phyloP scores from a whole-genome alignment of 208 protist genomes.

The Acanthamoeba polyphaga region DNA sequence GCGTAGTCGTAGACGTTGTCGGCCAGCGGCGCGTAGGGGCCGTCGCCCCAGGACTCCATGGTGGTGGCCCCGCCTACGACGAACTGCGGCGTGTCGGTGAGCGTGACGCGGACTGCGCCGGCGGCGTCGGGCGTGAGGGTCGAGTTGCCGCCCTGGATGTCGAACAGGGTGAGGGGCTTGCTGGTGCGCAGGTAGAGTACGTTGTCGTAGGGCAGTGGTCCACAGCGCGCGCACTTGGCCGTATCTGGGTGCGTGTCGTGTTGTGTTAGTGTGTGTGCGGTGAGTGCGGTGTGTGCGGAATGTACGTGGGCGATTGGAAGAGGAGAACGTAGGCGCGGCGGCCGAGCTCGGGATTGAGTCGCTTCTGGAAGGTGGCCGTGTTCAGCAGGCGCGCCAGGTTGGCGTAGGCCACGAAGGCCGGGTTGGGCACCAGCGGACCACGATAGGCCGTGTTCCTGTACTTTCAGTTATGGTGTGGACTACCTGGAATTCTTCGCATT shows the following conservation, averaged over 20 bases:
- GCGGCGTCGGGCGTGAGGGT: background rate
- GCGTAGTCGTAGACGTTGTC: background rate
- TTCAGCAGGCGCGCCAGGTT: background rate
- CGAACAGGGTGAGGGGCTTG: background rate
- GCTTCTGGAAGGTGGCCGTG: background rate
- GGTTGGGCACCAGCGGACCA: background rate
- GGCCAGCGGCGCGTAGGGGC: background rate
- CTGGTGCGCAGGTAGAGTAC: background rate
- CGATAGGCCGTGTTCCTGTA: background rate
- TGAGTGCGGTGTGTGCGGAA: too few relatives aligned
- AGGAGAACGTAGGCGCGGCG: background rate
- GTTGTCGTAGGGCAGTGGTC: background rate
- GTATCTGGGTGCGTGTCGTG: background rate
- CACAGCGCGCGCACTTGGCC: background rate
- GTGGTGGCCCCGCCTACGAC: background rate
- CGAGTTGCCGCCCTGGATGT: background rate
- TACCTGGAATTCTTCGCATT: background rate
- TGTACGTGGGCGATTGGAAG: background rate
- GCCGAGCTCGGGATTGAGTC: background rate
- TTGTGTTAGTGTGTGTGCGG: too few relatives aligned
- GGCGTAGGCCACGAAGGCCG: background rate
- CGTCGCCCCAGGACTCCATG: background rate
- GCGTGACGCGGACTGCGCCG: background rate
- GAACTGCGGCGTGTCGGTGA: background rate
- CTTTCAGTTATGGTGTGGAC: background rate